These are phyloP conservation scores for Metarhizium sp. DNA, from an alignment of 2,329 filamentous ascomycete genomes.

Conservation along the genomic window DNA sequence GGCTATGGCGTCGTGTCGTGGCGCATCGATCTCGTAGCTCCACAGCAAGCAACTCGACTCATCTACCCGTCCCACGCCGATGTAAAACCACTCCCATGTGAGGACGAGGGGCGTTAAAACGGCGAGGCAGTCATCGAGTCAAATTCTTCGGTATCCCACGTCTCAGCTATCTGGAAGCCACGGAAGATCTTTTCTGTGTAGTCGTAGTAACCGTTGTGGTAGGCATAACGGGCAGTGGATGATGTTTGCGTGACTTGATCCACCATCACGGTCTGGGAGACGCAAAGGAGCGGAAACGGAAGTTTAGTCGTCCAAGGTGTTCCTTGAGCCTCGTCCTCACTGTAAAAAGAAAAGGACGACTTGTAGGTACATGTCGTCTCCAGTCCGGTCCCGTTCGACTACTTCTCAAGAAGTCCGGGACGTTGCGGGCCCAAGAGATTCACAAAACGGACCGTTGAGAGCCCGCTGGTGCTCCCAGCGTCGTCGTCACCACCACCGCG, in stretches of 20 bases:
- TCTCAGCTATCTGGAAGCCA: background rate
- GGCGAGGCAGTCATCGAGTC: too few species aligned
- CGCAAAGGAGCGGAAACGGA: background rate
- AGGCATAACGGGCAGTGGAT: background rate
- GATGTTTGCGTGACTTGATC: background rate
- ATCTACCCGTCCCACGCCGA: too few species aligned
- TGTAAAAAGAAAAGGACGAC: background rate
- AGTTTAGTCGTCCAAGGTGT: background rate
- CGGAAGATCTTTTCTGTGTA: background rate
- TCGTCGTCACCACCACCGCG: too few species aligned
- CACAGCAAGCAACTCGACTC: too few species aligned
- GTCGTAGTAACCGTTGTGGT: background rate
- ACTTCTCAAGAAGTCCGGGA: background rate
- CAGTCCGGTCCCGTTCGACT: background rate
- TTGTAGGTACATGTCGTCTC: background rate
- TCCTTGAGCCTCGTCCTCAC: too few species aligned
- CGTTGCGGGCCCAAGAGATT: background rate
- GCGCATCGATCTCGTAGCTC: too few species aligned
- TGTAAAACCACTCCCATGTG: background rate
- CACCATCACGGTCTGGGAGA: background rate
- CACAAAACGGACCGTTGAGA: background rate
- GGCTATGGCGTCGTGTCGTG: too few species aligned
- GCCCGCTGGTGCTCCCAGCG: too few species aligned
- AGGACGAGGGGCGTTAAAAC: too few species aligned
- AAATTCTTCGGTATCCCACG: background rate